Evolutionary conservation across 371 early-diverging fungal genomes (phyloP).

Genomic region (Zychaea mexicana): DNA sequence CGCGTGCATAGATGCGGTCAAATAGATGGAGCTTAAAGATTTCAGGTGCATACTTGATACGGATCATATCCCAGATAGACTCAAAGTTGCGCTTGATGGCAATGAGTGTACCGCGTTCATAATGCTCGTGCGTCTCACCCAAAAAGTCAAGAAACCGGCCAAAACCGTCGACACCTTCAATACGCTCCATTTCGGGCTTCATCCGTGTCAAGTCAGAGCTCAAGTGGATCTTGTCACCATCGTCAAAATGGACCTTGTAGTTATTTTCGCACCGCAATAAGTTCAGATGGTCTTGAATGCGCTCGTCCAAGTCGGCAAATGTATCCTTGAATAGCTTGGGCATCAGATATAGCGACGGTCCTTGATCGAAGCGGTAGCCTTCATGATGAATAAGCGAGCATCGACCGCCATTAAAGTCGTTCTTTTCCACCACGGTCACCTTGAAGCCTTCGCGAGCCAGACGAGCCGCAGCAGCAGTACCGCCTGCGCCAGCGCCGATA

Average conservation of each 20-base stretch:
- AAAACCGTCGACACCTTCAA: conserved; percentile 52
- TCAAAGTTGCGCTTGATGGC: conserved; percentile 62
- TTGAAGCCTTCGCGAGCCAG: conserved; percentile 55
- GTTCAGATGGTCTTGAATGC: conserved; percentile 51
- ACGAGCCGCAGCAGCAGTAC: conserved; percentile 61
- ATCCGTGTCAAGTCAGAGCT: conserved; percentile 55
- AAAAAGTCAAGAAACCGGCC: conserved; percentile 51
- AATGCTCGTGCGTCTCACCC: conserved; percentile 56
- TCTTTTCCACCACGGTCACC: conserved; percentile 66
- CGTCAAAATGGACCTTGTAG: conserved; percentile 62
- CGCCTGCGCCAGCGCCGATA: conserved; percentile 64
- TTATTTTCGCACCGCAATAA: conserved; percentile 62
- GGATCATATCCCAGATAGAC: conserved; percentile 50
- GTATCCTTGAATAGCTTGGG: conserved; percentile 58
- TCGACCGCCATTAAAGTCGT: conserved; percentile 59
- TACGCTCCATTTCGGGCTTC: conserved; percentile 55
- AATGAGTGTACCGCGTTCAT: conserved; percentile 45
- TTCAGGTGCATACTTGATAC: conserved; percentile 38
- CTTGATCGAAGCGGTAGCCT: conserved; percentile 64
- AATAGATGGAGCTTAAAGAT: conserved; percentile 56
- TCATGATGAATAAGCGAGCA: conserved; percentile 57
- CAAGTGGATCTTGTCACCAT: conserved; percentile 52
- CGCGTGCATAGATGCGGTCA: conserved; percentile 50
- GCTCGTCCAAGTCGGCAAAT: conserved; percentile 60
- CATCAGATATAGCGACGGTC: conserved; percentile 67